Evolutionary conservation across 2,329 filamentous ascomycete species (phyloP), one percentile per base, ranked within the genome.

Genomic region (Rhexocercosporidium sp.): DNA sequence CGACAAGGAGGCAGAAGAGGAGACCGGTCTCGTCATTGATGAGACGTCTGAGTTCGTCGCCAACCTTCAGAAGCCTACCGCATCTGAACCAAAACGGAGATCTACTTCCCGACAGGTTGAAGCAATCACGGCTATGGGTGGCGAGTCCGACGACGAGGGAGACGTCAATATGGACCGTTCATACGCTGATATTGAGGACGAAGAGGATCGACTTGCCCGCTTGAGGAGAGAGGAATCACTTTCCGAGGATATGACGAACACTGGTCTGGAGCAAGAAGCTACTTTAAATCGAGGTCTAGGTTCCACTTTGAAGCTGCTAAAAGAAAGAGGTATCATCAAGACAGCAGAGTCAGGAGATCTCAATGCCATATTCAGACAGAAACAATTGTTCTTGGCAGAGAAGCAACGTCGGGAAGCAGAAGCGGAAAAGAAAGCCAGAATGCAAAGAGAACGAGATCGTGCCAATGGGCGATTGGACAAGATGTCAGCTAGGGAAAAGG

Each of bases 11-110:
- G 82, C 79, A 18, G 82, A 84, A 0, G 82, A 87, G 3, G 82
- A 82, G 29, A 72, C 80, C 47, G 95, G 94, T 1, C 83, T 99
- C 1, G 87, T 97, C n/a, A 94, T 99, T 66, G 95, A 97, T 68
- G 96, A 97, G 77, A 97, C 95, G 0, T 94, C 94, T 0, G 94
- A 97, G 74, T 99, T 99, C 74, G 92, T 99, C 34, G 91, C 94
- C 29, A 93, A 93, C 64, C 81, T 99, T 64, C 91, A 90, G 76
- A 91, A 90, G 66, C 88, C 90, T 16, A 85, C 81, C 1, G 79
- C 84, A 12, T 81, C 85, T 76, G 81, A 91, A 79, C 75, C 85
- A 79, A 79, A 76, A 66, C 57, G 70, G 69, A 77, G 73, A 64
- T 75, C 78, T 66, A 76, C 73, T 25, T 78, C 78, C 8, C 77